These are phyloP conservation scores for Nicotiana obtusifolia DNA, from an alignment of 257 asterid species.

Conservation along the genomic window DNA sequence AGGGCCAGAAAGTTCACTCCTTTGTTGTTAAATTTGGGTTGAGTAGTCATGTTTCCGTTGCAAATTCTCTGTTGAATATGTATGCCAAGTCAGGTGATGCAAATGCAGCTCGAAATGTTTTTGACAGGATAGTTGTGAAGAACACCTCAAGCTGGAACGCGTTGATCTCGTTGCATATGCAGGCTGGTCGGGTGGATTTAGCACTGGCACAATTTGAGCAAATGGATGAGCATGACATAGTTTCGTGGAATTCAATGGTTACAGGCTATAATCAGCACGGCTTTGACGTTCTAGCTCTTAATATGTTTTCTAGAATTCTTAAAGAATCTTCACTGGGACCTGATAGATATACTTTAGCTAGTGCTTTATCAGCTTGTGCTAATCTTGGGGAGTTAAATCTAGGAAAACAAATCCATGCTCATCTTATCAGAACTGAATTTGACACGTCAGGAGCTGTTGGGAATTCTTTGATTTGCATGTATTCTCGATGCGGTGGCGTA, in stretches of 20 bases:
- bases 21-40: slow-evolving; percentile 57
- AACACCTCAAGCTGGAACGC: slow-evolving; percentile 60
- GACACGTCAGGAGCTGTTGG: slow-evolving; percentile 54
- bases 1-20: slow-evolving; percentile 68
- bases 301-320: slow-evolving; percentile 54
- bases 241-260: slow-evolving; percentile 82
- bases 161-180: slow-evolving; percentile 61
- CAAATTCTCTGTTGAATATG: slow-evolving; percentile 75
- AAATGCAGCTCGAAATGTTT: slow-evolving; percentile 37
- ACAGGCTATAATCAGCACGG: slow-evolving; percentile 77
- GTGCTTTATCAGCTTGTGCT: slow-evolving; percentile 72
- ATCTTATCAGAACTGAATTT: slow-evolving; percentile 47
- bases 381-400: slow-evolving; percentile 36
- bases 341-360: slow-evolving; percentile 62
- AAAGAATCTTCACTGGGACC: slow-evolving; percentile 39
- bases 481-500: slow-evolving; percentile 64
- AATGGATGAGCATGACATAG: slow-evolving; percentile 59
- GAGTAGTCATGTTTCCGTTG: slow-evolving; percentile 45
- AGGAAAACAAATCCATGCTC: slow-evolving; percentile 74
- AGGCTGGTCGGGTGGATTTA: slow-evolving; percentile 43
- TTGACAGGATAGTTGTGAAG: slow-evolving; percentile 49
- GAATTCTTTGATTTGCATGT: slow-evolving; percentile 72
- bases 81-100: slow-evolving; percentile 64
- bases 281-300: slow-evolving; percentile 44
- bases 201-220: slow-evolving; percentile 52